Base-by-base conservation (phyloP, 495 filamentous ascomycete genomes). In the Penicillium cosmopolitanum region DNA sequence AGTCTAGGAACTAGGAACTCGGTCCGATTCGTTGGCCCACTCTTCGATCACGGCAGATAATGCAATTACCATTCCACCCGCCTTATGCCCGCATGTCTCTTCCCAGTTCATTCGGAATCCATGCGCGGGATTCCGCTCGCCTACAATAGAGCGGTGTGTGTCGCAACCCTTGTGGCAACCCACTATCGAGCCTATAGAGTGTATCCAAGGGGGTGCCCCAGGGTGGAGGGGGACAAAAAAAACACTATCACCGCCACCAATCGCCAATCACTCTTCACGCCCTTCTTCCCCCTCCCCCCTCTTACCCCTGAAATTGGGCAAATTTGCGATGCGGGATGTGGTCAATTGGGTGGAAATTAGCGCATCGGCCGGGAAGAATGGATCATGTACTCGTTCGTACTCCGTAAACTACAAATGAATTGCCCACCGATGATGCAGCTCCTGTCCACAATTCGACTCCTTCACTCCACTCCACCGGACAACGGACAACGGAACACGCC, bases 11-110 rank as follows among this genome's bases (percentile, higher is more conserved):
- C 36, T 19, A 21, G 42, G 42, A 46, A 46, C 23, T 36, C 36
- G 15, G 23, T 44, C 57, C 51, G 51, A 54, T 60, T 59, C 31
- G 57, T 31, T 31, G 28, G 28, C 28, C 28, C 28, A 31, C 36
- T 34, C 31, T 16, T 51, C 31, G 60, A 66, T 66, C 63, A 59
- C 54, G 62, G 60, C 48, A 64, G 66, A 69, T 69, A 69, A 69
- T 64, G 66, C 61, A 69, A 56, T 64, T 66, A 52, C 52, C 43
- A 66, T 66, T 40, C 56, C 38, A 53, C 56, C 64, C 56, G 66
- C 63, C 61, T 58, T 16, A 18, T 54, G 50, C 63, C 60, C 63
- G 15, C 42, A 16, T 44, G 42, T 4, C 3, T 44, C 16, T 44
- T 44, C 16, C n/a, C 36, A 38, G 36, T 38, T 38, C 36, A 38